Percentiles rank a stretch among this genome's conserved stretches.
These are phyloP conservation scores for Tolypocladium inflatum DNA, from an alignment of 2,329 filamentous ascomycete species.

Conservation along the genomic window DNA sequence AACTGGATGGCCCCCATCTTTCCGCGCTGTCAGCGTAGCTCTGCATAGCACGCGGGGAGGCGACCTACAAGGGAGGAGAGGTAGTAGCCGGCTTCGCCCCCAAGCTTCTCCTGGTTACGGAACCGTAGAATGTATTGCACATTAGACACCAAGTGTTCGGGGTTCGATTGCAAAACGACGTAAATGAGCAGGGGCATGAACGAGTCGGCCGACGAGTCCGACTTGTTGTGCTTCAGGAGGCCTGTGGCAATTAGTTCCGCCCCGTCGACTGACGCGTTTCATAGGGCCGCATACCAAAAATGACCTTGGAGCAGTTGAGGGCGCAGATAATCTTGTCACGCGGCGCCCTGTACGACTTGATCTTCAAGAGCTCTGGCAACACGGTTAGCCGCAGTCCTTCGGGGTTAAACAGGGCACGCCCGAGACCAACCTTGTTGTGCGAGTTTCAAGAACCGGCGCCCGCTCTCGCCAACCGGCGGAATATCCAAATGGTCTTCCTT, in stretches of 20 bases:
- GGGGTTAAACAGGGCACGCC: not conserved
- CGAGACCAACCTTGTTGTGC: conserved; percentile 68
- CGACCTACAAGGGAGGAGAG: conserved; percentile 69
- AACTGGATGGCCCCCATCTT: conserved; percentile 92
- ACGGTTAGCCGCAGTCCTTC: conserved; percentile 6
- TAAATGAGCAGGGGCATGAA: conserved; percentile 95
- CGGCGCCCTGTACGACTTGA: conserved; percentile 93
- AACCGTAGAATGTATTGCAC: conserved; percentile 97
- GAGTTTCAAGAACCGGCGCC: conserved; percentile 75
- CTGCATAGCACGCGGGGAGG: not conserved
- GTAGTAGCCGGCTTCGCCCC: conserved; percentile 97
- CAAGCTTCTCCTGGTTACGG: conserved; percentile 92
- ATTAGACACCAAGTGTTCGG: conserved; percentile 91
- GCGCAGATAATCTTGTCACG: conserved; percentile 98
- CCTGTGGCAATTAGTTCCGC: conserved; percentile 34
- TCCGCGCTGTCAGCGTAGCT: conserved; percentile 6
- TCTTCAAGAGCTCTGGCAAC: conserved; percentile 76
- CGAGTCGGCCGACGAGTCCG: conserved; percentile 89
- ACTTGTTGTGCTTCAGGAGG: conserved; percentile 81
- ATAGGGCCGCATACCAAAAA: conserved; percentile 61
- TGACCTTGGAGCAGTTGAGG: conserved; percentile 97
- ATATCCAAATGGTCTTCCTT: conserved; percentile 91
- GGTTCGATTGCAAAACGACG: conserved; percentile 87
- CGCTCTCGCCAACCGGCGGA: conserved; percentile 71
- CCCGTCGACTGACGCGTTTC: not conserved